Evolutionary conservation across 768 basidiomycete species (phyloP).

Genomic region (Boletus vinaceobasis): DNA sequence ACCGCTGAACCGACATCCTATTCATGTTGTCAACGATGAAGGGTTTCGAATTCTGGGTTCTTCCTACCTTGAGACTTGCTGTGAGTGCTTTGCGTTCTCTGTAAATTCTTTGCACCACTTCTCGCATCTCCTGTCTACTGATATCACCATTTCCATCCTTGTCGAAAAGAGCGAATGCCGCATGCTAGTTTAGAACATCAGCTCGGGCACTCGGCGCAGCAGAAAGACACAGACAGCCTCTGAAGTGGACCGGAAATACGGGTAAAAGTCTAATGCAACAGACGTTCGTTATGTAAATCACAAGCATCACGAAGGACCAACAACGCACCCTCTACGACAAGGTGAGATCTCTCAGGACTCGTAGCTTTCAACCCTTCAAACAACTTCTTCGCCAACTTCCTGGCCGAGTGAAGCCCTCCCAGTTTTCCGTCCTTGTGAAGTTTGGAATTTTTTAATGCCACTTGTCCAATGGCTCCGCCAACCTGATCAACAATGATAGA

Average conservation of each 20-base stretch:
- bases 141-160: conserved; percentile 85
- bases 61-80: conserved; percentile 61
- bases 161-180: conserved; percentile 69
- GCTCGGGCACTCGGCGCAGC: not conserved
- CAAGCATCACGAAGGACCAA: not conserved
- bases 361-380: conserved; percentile 61
- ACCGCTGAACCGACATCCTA: conserved; percentile 72
- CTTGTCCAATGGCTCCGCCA: conserved; percentile 61
- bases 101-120: conserved; percentile 78
- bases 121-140: conserved; percentile 73
- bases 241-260: conserved; percentile 67
- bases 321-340: conserved; percentile 61
- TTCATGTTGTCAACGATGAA: conserved; percentile 2
- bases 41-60: not conserved
- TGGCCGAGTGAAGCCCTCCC: conserved; percentile 59
- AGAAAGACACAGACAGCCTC: conserved; percentile 52
- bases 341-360: conserved; percentile 54
- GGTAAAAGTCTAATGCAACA: conserved; percentile 60
- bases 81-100: conserved; percentile 70
- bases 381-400: conserved; percentile 64
- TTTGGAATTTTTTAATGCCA: conserved; percentile 64
- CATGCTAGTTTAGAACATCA: conserved; percentile 43
- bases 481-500: conserved; percentile 71
- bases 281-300: not conserved
- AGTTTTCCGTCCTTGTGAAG: conserved; percentile 54